A percentile compares a stretch with the other conserved stretches of the same genome.
These are phyloP conservation scores for Secale cereale DNA, from an alignment of 176 grass and related monocot species.

Conservation along the genomic window DNA sequence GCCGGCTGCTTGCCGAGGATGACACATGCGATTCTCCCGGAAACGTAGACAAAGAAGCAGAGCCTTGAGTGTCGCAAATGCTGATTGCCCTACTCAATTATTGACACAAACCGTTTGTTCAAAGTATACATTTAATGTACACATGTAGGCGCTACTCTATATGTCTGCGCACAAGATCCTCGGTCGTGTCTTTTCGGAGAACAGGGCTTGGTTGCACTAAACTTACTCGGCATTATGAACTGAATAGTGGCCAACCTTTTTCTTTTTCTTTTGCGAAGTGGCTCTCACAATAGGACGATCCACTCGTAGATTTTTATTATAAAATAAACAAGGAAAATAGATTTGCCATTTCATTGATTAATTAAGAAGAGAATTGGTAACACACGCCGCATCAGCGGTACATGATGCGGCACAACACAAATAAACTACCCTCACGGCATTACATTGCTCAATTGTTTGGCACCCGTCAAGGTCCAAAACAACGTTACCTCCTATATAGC, in stretches of 20 bases:
- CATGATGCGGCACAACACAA: no score
- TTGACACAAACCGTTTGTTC: neutral
- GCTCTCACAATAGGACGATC: neutral
- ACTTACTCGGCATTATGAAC: neutral
- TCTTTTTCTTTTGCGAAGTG: neutral
- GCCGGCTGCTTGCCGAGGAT: neutral
- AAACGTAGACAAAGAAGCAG: neutral
- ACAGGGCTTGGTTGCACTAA: neutral
- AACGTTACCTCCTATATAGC: no score
- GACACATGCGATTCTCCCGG: neutral
- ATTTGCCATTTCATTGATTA: no score
- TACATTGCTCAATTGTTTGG: no score
- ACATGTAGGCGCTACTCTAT: neutral
- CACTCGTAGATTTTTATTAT: neutral
- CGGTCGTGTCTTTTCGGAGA: neutral
- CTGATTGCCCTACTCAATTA: constrained; percentile 6
- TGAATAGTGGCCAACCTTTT: neutral
- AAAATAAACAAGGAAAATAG: no score
- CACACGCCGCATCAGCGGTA: no score
- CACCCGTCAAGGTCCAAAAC: no score
- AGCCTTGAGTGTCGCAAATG: constrained; percentile 16
- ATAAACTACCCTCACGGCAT: no score
- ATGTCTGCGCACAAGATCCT: neutral
- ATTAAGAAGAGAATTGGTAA: no score
- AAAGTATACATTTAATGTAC: neutral